Percentiles rank a stretch among this genome's conserved stretches.
Evolutionary conservation across 1,139 yeast genomes (phyloP).

Genomic region (Hansenula sp.): DNA sequence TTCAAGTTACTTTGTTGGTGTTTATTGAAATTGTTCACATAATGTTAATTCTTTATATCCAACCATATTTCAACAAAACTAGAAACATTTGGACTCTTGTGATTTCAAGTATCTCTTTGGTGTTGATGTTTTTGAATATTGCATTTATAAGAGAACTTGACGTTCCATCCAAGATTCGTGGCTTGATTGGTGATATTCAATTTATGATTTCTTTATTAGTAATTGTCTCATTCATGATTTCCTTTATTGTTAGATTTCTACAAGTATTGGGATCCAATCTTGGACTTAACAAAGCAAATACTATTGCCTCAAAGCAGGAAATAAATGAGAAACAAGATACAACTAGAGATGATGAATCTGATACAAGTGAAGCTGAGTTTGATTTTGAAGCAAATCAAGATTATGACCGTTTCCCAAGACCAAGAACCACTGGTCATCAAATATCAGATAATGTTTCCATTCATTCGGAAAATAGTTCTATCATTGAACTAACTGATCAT

Average conservation of each 20-base stretch:
- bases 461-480: background rate
- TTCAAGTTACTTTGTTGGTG: slow-evolving; percentile 40
- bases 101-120: slow-evolving; percentile 1
- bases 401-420: background rate
- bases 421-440: background rate
- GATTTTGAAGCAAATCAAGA: background rate
- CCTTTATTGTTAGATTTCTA: slow-evolving; percentile 3
- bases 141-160: slow-evolving; percentile 4
- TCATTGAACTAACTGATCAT: slow-evolving; percentile 7
- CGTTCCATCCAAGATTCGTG: background rate
- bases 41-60: slow-evolving; percentile 27
- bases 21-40: slow-evolving; percentile 33
- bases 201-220: slow-evolving; percentile 5
- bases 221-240: slow-evolving; percentile 4
- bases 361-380: background rate
- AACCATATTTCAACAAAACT: slow-evolving; percentile 33
- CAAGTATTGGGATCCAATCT: background rate
- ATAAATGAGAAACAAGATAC: background rate
- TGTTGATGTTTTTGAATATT: slow-evolving; percentile 4
- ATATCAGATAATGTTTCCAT: background rate
- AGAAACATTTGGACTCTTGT: slow-evolving; percentile 8
- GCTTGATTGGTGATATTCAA: slow-evolving; percentile 9
- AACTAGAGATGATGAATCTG: background rate
- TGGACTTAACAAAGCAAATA: no score
- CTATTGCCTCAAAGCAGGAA: no score